A percentile compares a stretch with the other conserved stretches of the same genome.
Evolutionary conservation across 225 moss, liverwort and hornwort species (phyloP).

Genomic region (Polytrichum commune): DNA sequence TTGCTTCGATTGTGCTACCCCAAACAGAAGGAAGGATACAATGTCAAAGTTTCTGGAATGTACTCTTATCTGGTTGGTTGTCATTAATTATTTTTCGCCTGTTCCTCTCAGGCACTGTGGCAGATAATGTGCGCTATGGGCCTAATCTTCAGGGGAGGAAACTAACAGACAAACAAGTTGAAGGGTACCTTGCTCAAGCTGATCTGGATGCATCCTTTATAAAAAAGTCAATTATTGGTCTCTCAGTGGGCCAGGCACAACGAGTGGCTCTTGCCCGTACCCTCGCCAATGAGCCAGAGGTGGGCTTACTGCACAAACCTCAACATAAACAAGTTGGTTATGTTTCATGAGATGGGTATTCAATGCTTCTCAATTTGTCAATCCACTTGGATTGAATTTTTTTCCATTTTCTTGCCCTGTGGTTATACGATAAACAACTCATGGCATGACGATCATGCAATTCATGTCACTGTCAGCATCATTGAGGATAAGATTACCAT

Average conservation of each 20-base stretch:
- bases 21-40: too few species aligned
- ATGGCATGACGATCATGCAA: too few species aligned
- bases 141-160: conserved; percentile 55
- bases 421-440: too few species aligned
- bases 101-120: conserved; percentile 55
- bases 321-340: too few species aligned
- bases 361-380: too few species aligned
- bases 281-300: conserved; percentile 70
- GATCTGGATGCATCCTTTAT: conserved; percentile 50
- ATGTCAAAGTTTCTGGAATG: too few species aligned
- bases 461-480: too few species aligned
- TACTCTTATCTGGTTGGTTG: neutral
- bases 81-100: neutral
- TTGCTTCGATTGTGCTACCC: too few species aligned
- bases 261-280: conserved; percentile 77
- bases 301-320: conserved; percentile 8
- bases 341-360: too few species aligned
- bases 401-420: too few species aligned
- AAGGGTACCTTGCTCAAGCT: conserved; percentile 50
- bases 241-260: conserved; percentile 78
- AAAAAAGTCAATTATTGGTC: conserved; percentile 47
- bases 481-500: too few species aligned
- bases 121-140: conserved; percentile 67
- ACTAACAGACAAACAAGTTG: conserved; percentile 46
- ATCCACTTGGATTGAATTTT: too few species aligned